Evolutionary conservation across 2,329 filamentous ascomycete species (phyloP).

Genomic region (Penicillium digitatum): DNA sequence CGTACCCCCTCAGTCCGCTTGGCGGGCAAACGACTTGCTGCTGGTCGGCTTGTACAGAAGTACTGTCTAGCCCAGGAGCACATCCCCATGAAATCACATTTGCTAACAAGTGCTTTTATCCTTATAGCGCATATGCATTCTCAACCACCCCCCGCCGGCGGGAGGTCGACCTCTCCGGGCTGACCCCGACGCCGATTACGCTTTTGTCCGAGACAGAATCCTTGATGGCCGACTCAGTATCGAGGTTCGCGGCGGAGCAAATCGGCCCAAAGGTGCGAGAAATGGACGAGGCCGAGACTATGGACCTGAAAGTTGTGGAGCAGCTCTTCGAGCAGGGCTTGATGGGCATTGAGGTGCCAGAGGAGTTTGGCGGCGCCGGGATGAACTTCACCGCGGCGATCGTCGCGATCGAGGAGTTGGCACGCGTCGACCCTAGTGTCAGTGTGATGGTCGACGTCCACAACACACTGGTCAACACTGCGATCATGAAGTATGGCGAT

Average conservation of each 20-base stretch:
- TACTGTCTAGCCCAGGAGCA: constrained; percentile 19
- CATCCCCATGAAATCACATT: background rate
- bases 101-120: background rate
- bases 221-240: constrained; percentile 84
- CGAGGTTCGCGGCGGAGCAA: constrained; percentile 83
- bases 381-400: constrained; percentile 99
- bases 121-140: constrained; percentile 50
- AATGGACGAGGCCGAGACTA: constrained; percentile 94
- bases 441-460: constrained; percentile 95
- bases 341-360: constrained; percentile 96
- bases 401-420: constrained; percentile 94
- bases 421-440: constrained; percentile 88
- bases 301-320: constrained; percentile 85
- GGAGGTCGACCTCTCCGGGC: constrained; percentile 63
- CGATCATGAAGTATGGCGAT: constrained; percentile 79
- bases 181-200: constrained; percentile 87
- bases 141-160: constrained; percentile 58
- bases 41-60: constrained; percentile 42
- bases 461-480: constrained; percentile 96
- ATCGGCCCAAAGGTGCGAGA: constrained; percentile 88
- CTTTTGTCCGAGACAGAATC: constrained; percentile 86
- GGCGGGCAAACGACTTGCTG: constrained; percentile 36
- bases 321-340: constrained; percentile 95
- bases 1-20: constrained; percentile 41
- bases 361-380: constrained; percentile 91